Percentiles rank a stretch among this genome's conserved stretches.
These are phyloP conservation scores for Xanthoceras sorbifolium DNA, from an alignment of 345 rosid genomes.

Conservation along the genomic window DNA sequence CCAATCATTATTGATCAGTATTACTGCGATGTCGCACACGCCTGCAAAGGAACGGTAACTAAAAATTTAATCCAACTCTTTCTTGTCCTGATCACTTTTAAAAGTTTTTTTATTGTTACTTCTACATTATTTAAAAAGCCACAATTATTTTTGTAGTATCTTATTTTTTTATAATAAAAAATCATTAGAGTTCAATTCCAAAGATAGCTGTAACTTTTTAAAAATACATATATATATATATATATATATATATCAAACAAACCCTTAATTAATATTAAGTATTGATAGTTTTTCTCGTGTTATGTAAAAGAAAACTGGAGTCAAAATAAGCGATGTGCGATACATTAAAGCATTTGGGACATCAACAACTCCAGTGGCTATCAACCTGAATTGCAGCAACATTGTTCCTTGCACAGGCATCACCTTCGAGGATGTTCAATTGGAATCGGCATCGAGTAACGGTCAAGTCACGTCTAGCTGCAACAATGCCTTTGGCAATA, in stretches of 20 bases:
- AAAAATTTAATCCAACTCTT: not conserved
- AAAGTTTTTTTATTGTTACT: too few relatives aligned
- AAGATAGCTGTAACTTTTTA: too few relatives aligned
- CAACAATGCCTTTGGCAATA: conserved; percentile 21
- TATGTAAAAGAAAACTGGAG: conserved; percentile 10
- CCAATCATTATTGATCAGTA: conserved; percentile 33
- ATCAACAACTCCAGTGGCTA: conserved; percentile 24
- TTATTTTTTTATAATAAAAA: too few relatives aligned
- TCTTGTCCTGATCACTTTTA: too few relatives aligned
- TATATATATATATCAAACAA: too few relatives aligned
- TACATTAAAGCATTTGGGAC: conserved; percentile 8
- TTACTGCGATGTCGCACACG: not conserved
- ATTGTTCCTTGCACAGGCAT: conserved; percentile 26
- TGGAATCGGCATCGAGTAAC: not conserved
- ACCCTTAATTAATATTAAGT: not conserved
- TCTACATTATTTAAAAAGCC: too few relatives aligned
- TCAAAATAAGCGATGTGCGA: conserved; percentile 23
- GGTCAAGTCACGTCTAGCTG: not conserved
- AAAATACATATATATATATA: too few relatives aligned
- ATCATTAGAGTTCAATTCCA: too few relatives aligned
- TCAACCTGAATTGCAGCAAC: conserved; percentile 29
- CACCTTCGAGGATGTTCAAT: conserved; percentile 12
- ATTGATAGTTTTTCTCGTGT: not conserved
- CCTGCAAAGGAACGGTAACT: conserved; percentile 3
- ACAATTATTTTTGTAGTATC: too few relatives aligned